Evolutionary conservation across 352 stramenopile genomes (phyloP), one percentile per base, ranked within the genome.

Genomic region (Saprolegnia parasitica): DNA sequence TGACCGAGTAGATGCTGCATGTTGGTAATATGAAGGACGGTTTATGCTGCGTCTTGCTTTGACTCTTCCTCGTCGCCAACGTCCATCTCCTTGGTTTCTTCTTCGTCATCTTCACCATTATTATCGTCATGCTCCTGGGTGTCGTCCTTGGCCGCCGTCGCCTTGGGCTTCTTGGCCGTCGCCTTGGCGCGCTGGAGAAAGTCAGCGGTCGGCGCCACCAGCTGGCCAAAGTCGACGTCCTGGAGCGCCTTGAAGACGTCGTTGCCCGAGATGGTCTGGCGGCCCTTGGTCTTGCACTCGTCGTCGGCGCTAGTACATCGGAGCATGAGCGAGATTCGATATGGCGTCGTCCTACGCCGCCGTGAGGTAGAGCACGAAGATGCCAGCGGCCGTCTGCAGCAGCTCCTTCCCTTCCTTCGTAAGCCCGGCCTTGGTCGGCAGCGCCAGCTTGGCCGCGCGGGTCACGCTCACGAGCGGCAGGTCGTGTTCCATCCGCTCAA

Each of bases 401-500:
- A 81, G 89, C 50, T 77, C 68, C 5, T 79, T 79, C 32, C 81
- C 86, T 63, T 94, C 86, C 50, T 80, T 85, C 8, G 83, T 86
- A 56, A 92, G 56, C 57, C 86, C 81, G 10, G 84, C 74, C 60
- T 86, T 83, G 65, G 88, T 81, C 2, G 83, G 81, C 26, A 94
- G 77, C 65, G 75, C 71, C 73, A 83, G 78, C 75, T 94, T 92
- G 39, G 77, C 84, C 54, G 81, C 79, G 47, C 77, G 79, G 58
- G 84, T 94, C 67, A 91, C 78, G 72, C 78, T 89, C 24, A 74
- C 75, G 5, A 70, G 63, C 15, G 79, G 73, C 23, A 87, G 81
- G 64, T 92, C 84, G 50, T 85, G 78, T 74, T 93, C 83, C 83
- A 93, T 91, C n/a, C n/a, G n/a, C n/a, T n/a, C n/a, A n/a, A n/a